These are phyloP conservation scores for Beauveria caledonica DNA, from an alignment of 2,329 filamentous ascomycete genomes.

Conservation along the genomic window DNA sequence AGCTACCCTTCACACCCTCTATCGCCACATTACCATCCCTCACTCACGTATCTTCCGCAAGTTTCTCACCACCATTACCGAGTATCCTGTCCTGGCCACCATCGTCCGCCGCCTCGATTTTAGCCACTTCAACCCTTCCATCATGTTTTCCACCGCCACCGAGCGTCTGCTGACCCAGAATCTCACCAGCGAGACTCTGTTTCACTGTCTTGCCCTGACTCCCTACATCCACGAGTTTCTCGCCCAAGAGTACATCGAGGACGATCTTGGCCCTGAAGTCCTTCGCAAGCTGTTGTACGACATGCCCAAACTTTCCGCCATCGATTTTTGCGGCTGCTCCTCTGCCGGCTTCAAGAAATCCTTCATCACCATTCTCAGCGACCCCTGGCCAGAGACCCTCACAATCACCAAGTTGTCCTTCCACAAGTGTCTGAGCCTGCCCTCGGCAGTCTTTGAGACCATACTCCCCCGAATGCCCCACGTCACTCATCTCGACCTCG, in stretches of 20 bases:
- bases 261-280: slow-evolving; percentile 61
- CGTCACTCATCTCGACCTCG: slow-evolving; percentile 72
- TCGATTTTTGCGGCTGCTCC: slow-evolving; percentile 74
- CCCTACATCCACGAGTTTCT: slow-evolving; percentile 71
- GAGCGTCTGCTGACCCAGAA: slow-evolving; percentile 70
- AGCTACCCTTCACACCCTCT: slow-evolving; percentile 66
- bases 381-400: slow-evolving; percentile 45
- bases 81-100: slow-evolving; percentile 61
- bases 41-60: slow-evolving; percentile 80
- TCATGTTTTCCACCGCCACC: slow-evolving; percentile 64
- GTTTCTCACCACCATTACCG: slow-evolving; percentile 60
- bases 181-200: slow-evolving; percentile 63
- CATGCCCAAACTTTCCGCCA: slow-evolving; percentile 53
- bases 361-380: slow-evolving; percentile 49
- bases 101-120: slow-evolving; percentile 76
- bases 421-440: slow-evolving; percentile 69
- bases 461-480: slow-evolving; percentile 62
- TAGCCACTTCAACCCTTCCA: slow-evolving; percentile 75
- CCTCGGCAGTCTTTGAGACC: slow-evolving; percentile 57
- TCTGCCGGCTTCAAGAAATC: slow-evolving; percentile 57
- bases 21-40: slow-evolving; percentile 72
- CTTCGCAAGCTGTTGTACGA: slow-evolving; percentile 62
- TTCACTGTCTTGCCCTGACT: slow-evolving; percentile 62
- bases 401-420: slow-evolving; percentile 61
- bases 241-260: slow-evolving; percentile 72